Evolutionary conservation across 1,284 basidiomycete genomes (phyloP), one percentile per base, ranked within the genome.

Genomic region (Papiliotrema terrestris): DNA sequence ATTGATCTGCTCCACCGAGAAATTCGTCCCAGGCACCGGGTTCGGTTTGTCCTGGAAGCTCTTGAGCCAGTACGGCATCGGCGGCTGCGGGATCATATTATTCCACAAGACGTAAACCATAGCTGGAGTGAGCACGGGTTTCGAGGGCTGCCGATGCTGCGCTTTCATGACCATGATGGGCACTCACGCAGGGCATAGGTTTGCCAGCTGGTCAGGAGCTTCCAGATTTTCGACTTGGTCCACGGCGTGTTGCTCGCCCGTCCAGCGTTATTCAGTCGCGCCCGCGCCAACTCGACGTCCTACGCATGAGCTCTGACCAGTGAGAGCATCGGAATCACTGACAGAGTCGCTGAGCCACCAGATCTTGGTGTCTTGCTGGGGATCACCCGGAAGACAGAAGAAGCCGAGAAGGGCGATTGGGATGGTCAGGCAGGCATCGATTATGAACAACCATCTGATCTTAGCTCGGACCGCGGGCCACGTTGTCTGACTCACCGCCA

Each of bases 21-120:
- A 71, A 23, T 41, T 39, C 6, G n/a, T 22, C 0, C 73, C 73
- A 3, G 71, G 71, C 1, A 67, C 66, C 8, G 59, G 49, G 49
- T 50, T 41, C 1, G 61, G 55, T 3, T 56, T 63, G 38, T 46
- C 47, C 55, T 73, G 73, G 68, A 71, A 73, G 3, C 56, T 59
- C 54, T 72, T 72, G 51, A 75, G 66, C 60, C 62, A 75, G 48
- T 68, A 69, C 1, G 62, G 61, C 55, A 74, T 69, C 11, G 70
- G 53, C 15, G 43, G 29, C 52, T 69, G 29, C 11, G 29, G 29
- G 5, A 32, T 32, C 29, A 32, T 60, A 51, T 70, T 70, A 59
- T 64, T 70, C 65, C 67, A 71, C 6, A 69, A 35, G 17, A 68
- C 59, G 51, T 69, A 69, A 2, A 68, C 45, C 17, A 68, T 20